Conservation (phyloP, 352 stramenopile species). For the Phytopythium delawarense region DNA sequence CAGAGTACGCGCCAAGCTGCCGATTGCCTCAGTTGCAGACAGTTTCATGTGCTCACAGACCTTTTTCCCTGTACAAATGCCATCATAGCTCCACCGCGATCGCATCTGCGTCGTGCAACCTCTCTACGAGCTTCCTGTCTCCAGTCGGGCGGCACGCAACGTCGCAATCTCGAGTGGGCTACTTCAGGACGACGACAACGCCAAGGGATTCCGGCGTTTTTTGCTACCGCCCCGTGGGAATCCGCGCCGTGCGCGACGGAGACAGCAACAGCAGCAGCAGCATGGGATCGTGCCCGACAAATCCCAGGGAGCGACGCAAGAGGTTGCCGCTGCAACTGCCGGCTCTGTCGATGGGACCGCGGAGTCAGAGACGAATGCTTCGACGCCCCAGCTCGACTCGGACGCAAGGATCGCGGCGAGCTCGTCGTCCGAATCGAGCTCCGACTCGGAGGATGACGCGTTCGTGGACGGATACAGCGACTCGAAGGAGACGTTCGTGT, state of each 20-base stretch:
- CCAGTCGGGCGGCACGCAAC: slow-evolving; percentile 23
- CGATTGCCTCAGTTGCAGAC: neutral
- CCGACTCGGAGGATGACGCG: slow-evolving; percentile 80
- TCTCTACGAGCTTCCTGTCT: slow-evolving; percentile 45
- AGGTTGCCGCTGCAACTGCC: neutral
- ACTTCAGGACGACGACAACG: slow-evolving; percentile 40
- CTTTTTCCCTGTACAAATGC: slow-evolving; percentile 6
- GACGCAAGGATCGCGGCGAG: slow-evolving; percentile 48
- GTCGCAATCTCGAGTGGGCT: slow-evolving; percentile 16
- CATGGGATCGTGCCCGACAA: slow-evolving; percentile 20
- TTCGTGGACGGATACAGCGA: slow-evolving; percentile 76
- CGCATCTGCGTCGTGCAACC: slow-evolving; percentile 57
- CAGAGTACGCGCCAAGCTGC: slow-evolving; percentile 27
- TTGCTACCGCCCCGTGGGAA: slow-evolving; percentile 17
- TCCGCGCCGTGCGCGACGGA: slow-evolving; percentile 32
- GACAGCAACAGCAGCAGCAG: slow-evolving; percentile 19
- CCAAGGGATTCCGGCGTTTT: slow-evolving; percentile 37
- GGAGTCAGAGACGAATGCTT: slow-evolving; percentile 3
- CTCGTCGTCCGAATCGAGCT: slow-evolving; percentile 75
- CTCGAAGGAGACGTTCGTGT: slow-evolving; percentile 83
- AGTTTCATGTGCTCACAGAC: neutral
- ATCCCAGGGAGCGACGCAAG: neutral
- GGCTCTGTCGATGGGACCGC: neutral
- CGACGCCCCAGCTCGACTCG: slow-evolving; percentile 28
- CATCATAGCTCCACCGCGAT: slow-evolving; percentile 55